Evolutionary conservation across 192 early-diverging fungal species (phyloP), one percentile per base, ranked within the genome.

Genomic region (Nowakowskiella sp.): DNA sequence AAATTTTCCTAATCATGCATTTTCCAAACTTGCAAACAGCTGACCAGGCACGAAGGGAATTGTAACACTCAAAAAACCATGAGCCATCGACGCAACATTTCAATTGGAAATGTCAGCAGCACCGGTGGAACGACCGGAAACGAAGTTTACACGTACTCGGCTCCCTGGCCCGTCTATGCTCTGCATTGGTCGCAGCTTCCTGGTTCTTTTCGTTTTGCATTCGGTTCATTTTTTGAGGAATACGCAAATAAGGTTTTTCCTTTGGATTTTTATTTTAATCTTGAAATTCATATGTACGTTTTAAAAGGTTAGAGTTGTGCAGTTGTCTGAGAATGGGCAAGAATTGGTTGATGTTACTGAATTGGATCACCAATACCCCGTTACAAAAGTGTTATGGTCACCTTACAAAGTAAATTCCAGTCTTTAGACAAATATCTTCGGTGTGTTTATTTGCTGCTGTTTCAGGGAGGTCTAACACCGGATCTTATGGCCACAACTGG

Each of bases 321-420:
- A 50, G 7, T 0, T 44, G 6, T 6, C 6, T 7, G 49, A 50
- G 34, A 58, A 27, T 2, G 7, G 58, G 28, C 7, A n/a, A n/a
- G 86, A 91, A 49, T 89, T 91, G 65, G 74, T 82, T 10, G 62
- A 72, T 5, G 67, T 90, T 2, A 91, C 86, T 27, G 87, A 87
- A 53, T 72, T 77, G 0, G 81, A 86, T 34, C 83, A 88, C 30
- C 74, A 83, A 26, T 97, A 91, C 56, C 95, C 95, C 19, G 74
- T 89, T 46, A 94, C 92, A 6, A 95, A 94, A 62, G 71, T 94
- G 26, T 64, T 85, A 42, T 99, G 91, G 91, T 76, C 86, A 43
- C 91, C 91, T 19, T 58, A 72, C 21, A 83, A 80, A 58, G 82
- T 77, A 57, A 30, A 51, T n/a, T n/a, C n/a, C n/a, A n/a, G n/a